Conservation (phyloP, 306 rosid genomes). For the Rubus idaeus region DNA sequence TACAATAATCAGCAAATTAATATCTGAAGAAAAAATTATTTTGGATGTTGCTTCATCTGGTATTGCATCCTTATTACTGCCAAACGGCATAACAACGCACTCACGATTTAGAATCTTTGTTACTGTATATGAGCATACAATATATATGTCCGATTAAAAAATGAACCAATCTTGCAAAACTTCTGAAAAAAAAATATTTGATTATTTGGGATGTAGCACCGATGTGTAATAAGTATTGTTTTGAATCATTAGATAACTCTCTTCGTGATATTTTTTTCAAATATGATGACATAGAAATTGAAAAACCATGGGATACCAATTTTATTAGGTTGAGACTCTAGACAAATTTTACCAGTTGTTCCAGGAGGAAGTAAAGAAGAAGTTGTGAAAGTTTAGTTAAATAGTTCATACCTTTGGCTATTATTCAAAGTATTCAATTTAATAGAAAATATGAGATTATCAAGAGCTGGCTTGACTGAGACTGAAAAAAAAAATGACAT, state of each 20-base stretch:
- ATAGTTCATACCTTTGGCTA: background rate
- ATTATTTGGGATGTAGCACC: constrained; percentile 10
- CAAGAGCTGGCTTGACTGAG: too few species aligned
- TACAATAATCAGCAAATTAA: too few species aligned
- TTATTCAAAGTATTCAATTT: background rate
- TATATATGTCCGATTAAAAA: background rate
- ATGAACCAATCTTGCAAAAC: background rate
- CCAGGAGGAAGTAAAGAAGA: background rate
- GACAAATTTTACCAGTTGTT: background rate
- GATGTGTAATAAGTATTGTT: background rate
- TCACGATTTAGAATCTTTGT: too few species aligned
- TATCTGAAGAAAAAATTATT: too few species aligned
- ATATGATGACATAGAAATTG: too few species aligned
- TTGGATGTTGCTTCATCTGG: too few species aligned
- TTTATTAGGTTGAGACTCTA: background rate
- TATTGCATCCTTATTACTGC: too few species aligned
- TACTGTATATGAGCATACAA: too few species aligned
- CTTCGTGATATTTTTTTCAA: background rate
- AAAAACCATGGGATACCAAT: too few species aligned
- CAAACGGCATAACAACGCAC: too few species aligned
- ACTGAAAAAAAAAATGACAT: too few species aligned
- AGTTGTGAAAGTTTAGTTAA: background rate
- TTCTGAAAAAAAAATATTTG: background rate
- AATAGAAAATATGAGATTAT: too few species aligned
- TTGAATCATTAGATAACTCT: background rate